These are phyloP conservation scores for Rhodotorula sp. DNA, from an alignment of 1,284 basidiomycete genomes.

Conservation along the genomic window DNA sequence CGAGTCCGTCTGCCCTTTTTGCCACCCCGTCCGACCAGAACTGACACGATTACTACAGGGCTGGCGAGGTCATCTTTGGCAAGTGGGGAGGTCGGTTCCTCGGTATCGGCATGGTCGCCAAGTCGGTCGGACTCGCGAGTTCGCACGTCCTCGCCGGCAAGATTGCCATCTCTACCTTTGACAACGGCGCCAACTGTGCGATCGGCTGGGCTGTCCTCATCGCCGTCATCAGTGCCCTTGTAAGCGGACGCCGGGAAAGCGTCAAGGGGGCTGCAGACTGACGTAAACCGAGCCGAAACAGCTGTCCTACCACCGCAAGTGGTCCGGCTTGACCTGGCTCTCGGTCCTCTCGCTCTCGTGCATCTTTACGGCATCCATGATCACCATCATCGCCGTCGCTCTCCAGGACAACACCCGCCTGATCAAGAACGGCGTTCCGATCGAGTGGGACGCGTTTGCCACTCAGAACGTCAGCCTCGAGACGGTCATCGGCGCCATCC, in stretches of 20 bases:
- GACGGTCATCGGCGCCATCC: conserved; percentile 7
- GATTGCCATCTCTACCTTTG: conserved; percentile 16
- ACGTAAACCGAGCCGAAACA: neutral
- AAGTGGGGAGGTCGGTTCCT: neutral
- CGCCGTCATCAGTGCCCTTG: neutral
- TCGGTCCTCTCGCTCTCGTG: conserved; percentile 15
- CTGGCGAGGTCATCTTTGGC: conserved; percentile 18
- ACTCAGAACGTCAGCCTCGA: neutral
- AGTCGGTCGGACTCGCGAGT: conserved; percentile 15
- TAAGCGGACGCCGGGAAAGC: neutral
- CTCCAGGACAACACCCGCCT: conserved; percentile 4
- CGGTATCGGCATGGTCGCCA: conserved; percentile 5
- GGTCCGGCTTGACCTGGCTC: conserved; percentile 11
- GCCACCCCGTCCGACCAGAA: too few relatives aligned
- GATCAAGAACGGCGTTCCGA: conserved; percentile 4
- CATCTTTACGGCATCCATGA: conserved; percentile 12
- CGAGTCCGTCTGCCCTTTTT: neutral
- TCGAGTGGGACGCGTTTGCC: conserved; percentile 15
- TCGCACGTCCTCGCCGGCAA: conserved; percentile 21
- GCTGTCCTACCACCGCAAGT: conserved; percentile 10
- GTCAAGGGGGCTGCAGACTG: neutral
- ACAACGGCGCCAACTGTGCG: neutral
- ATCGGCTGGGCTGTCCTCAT: conserved; percentile 15
- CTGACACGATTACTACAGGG: neutral
- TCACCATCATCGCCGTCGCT: conserved; percentile 9